Evolutionary conservation across 2,329 filamentous ascomycete genomes (phyloP), one percentile per base, ranked within the genome.

Genomic region (Coniochaeta sp.): DNA sequence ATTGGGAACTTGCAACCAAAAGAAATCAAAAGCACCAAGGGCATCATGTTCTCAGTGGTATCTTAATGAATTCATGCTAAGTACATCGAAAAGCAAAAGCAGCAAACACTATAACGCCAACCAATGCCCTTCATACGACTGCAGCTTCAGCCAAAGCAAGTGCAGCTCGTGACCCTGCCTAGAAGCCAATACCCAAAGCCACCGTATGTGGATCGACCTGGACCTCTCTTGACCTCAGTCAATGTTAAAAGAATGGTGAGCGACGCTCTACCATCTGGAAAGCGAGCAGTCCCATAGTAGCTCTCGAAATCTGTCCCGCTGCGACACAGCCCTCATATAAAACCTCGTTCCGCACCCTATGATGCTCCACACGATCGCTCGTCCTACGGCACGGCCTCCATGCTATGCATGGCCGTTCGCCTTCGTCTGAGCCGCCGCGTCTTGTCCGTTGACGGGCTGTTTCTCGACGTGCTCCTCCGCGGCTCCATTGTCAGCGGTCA

Each of bases 401-500:
- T 42, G 38, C 20, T 42, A 42, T 26, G 38, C 38, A 26, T 22
- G 5, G 3, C 12, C 20, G 12, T 3, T 13, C 10, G 4, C 38
- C 20, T 42, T 26, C 38, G 20, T 24, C 20, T 42, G 20, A 22
- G 38, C 38, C 18, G 22, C 12, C 20, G 38, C 38, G 8, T 42
- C 20, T 16, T 42, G 38, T 42, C 38, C 38, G 22, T 55, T 55
- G 12, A 22, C 53, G 26, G 52, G 55, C 55, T 42, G 13, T 5
- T 9, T 42, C 38, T 42, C 38, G 20, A 6, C 8, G 26, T 63
- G 66, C 54, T 61, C 51, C 27, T 54, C 53, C 32, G 57, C 62
- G n/a, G 62, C 63, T 16, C 64, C 65, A 14, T 63, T 66, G 7
- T 68, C 67, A 26, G 38, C 12, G 12, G 22, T 42, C 38, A 42